These are phyloP conservation scores for Immersiporthe knoxdaviesiana DNA, from an alignment of 2,329 filamentous ascomycete species.

Conservation along the genomic window DNA sequence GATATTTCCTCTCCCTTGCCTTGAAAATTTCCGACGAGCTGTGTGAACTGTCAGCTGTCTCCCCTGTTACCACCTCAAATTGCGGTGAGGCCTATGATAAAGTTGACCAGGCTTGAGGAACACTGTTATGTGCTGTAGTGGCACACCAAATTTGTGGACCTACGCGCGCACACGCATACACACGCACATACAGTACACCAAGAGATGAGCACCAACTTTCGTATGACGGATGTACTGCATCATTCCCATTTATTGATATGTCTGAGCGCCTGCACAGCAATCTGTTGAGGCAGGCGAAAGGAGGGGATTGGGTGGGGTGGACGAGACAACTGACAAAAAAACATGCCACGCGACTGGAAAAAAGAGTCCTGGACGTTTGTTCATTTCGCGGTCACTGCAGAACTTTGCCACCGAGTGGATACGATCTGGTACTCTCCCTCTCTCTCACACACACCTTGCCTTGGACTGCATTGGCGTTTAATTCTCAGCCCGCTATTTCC, in stretches of 20 bases:
- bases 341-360: constrained; percentile 26
- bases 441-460: background rate
- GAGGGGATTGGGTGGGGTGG: constrained; percentile 6
- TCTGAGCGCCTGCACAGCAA: constrained; percentile 10
- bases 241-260: constrained; percentile 4
- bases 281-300: constrained; percentile 6
- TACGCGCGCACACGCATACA: background rate
- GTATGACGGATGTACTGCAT: constrained; percentile 9
- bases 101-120: background rate
- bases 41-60: constrained; percentile 1
- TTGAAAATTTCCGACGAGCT: background rate
- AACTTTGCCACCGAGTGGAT: constrained; percentile 8
- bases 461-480: background rate
- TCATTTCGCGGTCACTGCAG: constrained; percentile 15
- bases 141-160: constrained; percentile 1
- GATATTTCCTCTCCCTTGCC: background rate
- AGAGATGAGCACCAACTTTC: background rate
- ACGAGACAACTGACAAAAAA: constrained; percentile 25
- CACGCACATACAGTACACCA: background rate
- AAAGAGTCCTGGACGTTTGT: constrained; percentile 17
- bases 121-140: background rate
- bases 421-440: background rate
- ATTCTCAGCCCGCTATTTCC: background rate
- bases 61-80: background rate
- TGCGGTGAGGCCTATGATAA: background rate